Conservation (phyloP, 192 early-diverging fungal species). For the Coemansia sp. region DNA sequence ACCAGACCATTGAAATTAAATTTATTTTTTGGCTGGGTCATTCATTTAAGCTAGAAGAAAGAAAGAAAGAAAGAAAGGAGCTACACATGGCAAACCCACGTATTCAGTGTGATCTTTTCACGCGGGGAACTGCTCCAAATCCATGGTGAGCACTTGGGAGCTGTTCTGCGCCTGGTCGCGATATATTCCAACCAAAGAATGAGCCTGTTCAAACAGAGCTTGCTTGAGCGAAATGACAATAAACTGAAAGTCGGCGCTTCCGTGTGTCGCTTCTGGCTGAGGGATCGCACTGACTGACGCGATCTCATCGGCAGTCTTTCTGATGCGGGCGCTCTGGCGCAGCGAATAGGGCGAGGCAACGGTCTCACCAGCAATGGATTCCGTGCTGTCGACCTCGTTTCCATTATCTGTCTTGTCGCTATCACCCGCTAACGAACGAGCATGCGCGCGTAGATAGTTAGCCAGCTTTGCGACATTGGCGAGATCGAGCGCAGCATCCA, state of each 20-base stretch:
- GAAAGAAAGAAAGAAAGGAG: background rate
- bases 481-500: constrained; percentile 98
- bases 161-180: constrained; percentile 84
- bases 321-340: constrained; percentile 36
- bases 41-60: too few species aligned
- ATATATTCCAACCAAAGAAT: constrained; percentile 95
- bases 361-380: background rate
- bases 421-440: constrained; percentile 24
- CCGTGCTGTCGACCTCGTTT: background rate
- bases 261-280: background rate
- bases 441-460: constrained; percentile 82
- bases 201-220: constrained; percentile 90
- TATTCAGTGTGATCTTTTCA: constrained; percentile 24
- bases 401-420: constrained; percentile 13
- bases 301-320: constrained; percentile 5
- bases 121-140: constrained; percentile 56
- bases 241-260: constrained; percentile 77
- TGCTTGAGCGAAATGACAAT: constrained; percentile 98
- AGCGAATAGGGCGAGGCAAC: constrained; percentile 32
- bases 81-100: constrained; percentile 1
- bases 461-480: constrained; percentile 94
- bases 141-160: constrained; percentile 80
- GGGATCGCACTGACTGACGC: background rate
- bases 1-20: too few species aligned
- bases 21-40: too few species aligned